Evolutionary conservation across 495 filamentous ascomycete genomes (phyloP), one percentile per base, ranked within the genome.

Genomic region (Aspergillus homomorphus): DNA sequence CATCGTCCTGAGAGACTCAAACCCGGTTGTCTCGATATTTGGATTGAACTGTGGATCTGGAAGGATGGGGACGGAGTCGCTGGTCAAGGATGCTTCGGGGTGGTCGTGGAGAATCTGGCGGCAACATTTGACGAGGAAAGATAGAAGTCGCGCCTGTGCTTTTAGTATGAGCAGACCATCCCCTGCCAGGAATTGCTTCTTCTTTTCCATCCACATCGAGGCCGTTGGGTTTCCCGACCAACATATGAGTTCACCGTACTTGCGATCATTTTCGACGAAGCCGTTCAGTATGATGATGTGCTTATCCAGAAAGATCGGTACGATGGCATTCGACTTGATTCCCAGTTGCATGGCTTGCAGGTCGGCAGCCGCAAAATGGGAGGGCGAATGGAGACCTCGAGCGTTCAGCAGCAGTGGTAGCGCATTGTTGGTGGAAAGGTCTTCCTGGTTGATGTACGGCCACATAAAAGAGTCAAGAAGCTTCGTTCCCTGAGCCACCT

Each of bases 401-500:
- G 79, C 51, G 28, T 82, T 77, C 1, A 87, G 61, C 4, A 86
- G 67, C 19, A 60, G 16, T 0, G 30, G 42, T 6, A 63, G 52
- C 12, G 53, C 16, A 48, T 53, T 59, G 2, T 49, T 24, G 16
- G 74, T 69, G 12, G 51, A 51, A 5, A 87, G 65, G 63, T 86
- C 82, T 56, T 86, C 82, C 26, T 79, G 71, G 58, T 87, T 88
- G 65, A 86, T 79, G 51, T 77, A 72, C 0, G 84, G 84, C 72
- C 77, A 82, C 33, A 82, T 53, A 38, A 69, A 84, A 6, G 64
- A 60, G 2, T 76, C 69, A 28, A 58, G 51, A 42, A 63, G 62
- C 30, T 66, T 24, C 2, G 62, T 67, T 20, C 22, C 23, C 16
- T 16, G 21, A 1, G 42, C 42, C 15, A 38, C 33, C 33, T 5